phyloP scores from a whole-genome alignment of 83 land plant genomes.

The Isoetes engelmannii region DNA sequence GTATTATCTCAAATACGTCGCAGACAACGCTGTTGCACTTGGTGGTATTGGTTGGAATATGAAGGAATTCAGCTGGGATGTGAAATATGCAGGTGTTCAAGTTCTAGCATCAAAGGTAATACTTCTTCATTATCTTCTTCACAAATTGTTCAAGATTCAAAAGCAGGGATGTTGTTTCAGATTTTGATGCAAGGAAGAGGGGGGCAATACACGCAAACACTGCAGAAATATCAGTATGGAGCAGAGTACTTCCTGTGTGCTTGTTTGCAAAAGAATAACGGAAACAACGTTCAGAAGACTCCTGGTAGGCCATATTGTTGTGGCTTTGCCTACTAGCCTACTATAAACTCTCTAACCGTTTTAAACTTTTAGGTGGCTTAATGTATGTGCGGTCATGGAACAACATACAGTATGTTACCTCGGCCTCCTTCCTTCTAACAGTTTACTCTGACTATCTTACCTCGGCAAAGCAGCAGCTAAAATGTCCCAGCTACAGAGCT shows the following conservation, averaged over 20 bases:
- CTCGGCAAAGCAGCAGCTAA: conserved; percentile 19
- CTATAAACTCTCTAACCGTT: not conserved
- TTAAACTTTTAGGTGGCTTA: conserved; percentile 50
- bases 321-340: not conserved
- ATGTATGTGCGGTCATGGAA: conserved; percentile 40
- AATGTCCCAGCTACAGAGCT: conserved; percentile 32
- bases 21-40: conserved; percentile 38
- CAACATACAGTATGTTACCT: conserved; percentile 56
- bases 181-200: conserved; percentile 35
- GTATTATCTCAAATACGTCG: conserved; percentile 43
- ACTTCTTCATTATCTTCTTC: not conserved
- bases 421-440: conserved; percentile 36
- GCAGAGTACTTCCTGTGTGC: conserved; percentile 47
- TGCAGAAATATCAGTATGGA: conserved; percentile 38
- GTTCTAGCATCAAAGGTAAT: conserved; percentile 51
- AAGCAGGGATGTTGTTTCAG: conserved; percentile 21
- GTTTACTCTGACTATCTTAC: conserved; percentile 37
- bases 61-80: conserved; percentile 76
- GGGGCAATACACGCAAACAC: conserved; percentile 18
- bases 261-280: conserved; percentile 42
- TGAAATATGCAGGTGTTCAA: conserved; percentile 72
- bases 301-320: conserved; percentile 15
- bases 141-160: conserved; percentile 16
- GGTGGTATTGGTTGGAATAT: conserved; percentile 67
- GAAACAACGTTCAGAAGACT: conserved; percentile 34